Base-by-base conservation (phyloP, 163 green algal species). In the Botryococcus braunii region DNA sequence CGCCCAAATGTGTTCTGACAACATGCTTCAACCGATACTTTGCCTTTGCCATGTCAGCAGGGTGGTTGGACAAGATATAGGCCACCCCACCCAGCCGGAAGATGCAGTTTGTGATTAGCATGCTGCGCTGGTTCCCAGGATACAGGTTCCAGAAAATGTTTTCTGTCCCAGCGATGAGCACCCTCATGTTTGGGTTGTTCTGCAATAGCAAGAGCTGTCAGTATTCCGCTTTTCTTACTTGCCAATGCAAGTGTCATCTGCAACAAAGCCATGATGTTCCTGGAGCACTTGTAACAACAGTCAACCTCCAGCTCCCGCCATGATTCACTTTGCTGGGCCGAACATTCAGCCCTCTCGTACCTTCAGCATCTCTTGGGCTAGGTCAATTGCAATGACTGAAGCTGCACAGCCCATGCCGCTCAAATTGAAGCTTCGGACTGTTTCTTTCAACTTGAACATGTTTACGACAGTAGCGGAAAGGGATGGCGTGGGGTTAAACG, bases 1-100 rank as follows among this genome's bases (percentile, higher is more conserved):
- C 85, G n/a, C 88, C 91, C 76, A 93, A 86, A 81, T 97, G 87
- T 4, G 91, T 97, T 68, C 91, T 79, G 58, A 97, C 91, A 2
- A 88, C 80, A 62, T 96, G 86, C 68, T 79, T 58, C 61, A 97
- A 84, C 77, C 87, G 58, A 69, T 95, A 95, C 79, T 95, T 95
- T 66, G 81, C 72, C 13, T 71, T 69, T 27, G 35, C 58, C 21
- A 59, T 39, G 35, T 85, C 78, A 39, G 27, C 65, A 8, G 36
- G 58, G 43, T 77, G 73, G 61, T 76, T 76, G 65, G 56, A 64
- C 49, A 77, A 49, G 17, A 73, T 3, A 1, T 32, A 17, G 9
- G 72, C 72, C 1, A 62, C 62, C 3, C 47, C 72, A 8, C 76
- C 76, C 65, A 57, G 40, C 29, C 50, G 34, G 65, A 64, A 71